phyloP scores from a whole-genome alignment of 2,329 filamentous ascomycete species.

The Pestalotiopsis sp. region DNA sequence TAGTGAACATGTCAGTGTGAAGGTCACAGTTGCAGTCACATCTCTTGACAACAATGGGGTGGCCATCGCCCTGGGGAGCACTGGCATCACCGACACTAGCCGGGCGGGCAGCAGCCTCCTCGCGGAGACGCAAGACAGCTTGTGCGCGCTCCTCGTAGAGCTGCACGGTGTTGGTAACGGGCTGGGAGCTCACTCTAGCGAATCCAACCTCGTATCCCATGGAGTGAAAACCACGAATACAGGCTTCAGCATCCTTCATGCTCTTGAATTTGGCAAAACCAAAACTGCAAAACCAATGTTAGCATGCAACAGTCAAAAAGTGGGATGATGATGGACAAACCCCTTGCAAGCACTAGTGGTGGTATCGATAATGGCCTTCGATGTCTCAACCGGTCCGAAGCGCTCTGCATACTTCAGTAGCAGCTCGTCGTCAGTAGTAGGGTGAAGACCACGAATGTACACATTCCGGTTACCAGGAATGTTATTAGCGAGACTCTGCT shows the following conservation, averaged over 20 bases:
- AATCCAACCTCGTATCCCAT: conserved; percentile 98
- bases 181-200: conserved; percentile 68
- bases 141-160: not conserved
- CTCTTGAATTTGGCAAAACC: conserved; percentile 96
- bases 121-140: not conserved
- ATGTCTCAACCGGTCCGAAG: conserved; percentile 93
- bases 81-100: not conserved
- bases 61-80: not conserved
- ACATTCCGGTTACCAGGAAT: conserved; percentile 93
- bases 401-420: conserved; percentile 80
- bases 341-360: conserved; percentile 94
- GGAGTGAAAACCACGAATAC: conserved; percentile 92
- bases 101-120: not conserved
- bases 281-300: conserved; percentile 62
- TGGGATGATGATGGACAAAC: conserved; percentile 50
- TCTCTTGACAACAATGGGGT: not conserved
- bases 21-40: conserved; percentile 10
- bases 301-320: conserved; percentile 22
- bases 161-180: not conserved
- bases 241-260: conserved; percentile 87
- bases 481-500: conserved; percentile 92
- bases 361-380: conserved; percentile 97
- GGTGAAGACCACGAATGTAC: conserved; percentile 94
- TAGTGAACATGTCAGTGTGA: conserved; percentile 11
- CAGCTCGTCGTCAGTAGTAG: conserved; percentile 92